Evolutionary conservation across 306 rosid genomes (phyloP), one percentile per base, ranked within the genome.

Genomic region (Astragalus membranaceus): DNA sequence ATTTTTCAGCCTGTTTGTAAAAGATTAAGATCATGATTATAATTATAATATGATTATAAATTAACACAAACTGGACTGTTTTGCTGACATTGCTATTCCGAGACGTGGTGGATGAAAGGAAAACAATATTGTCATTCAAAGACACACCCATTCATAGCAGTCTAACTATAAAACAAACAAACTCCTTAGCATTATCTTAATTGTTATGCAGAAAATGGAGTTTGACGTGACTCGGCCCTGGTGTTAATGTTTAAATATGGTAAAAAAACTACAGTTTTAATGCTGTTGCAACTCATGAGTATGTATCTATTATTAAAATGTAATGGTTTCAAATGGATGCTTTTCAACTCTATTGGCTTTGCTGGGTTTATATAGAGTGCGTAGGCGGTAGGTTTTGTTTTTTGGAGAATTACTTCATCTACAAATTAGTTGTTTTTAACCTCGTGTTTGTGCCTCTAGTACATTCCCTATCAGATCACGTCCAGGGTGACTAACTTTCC

Each of bases 401-500:
- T 47, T 35, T 33, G 23, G 36, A 10, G 39, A 56, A 39, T 48
- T 17, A 13, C 59, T 50, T 57, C 35, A 10, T 62, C 50, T 20
- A 13, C 36, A 35, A 48, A 43, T 46, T 7, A 16, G 32, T 16
- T 64, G 36, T 51, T 32, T 14, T 9, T 41, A 30, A 10, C 33
- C 3, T 32, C 4, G 30, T 47, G 35, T 76, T 44, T 73, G 53
- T 44, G 26, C 54, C 42, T 43, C 16, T 37, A 17, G 69, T 29
- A 30, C 61, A 32, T 72, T 5, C 55, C 29, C 39, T 46, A 49
- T 20, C 60, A 44, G 10, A 8, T 53, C 52, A 64, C 3, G 53
- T 11, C 67, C 10, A 50, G 13, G 50, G 60, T 46, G 37, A 43
- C 80, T 80, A 64, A 80, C 69, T 70, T 75, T 55, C 55, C 61